Conservation (phyloP, 768 basidiomycete species). For the Amanita exitialis region DNA sequence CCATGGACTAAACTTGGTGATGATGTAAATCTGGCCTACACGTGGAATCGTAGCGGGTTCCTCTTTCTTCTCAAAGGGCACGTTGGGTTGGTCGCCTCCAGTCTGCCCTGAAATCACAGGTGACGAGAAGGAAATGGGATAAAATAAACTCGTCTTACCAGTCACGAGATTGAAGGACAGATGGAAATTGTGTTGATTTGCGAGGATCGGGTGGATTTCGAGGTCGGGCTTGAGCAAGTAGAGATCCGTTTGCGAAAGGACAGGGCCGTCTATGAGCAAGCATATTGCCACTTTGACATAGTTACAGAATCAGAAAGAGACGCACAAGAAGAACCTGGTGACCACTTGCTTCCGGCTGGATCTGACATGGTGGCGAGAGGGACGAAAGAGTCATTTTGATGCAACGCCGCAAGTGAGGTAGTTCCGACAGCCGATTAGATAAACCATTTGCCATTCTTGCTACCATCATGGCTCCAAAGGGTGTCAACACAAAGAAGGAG, state of each 20-base stretch:
- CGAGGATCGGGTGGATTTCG: slow-evolving; percentile 66
- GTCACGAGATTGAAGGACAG: slow-evolving; percentile 65
- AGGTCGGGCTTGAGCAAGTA: slow-evolving; percentile 66
- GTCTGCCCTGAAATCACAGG: slow-evolving; percentile 35
- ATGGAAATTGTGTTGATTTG: slow-evolving; percentile 39
- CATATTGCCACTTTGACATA: neutral
- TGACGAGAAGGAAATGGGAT: neutral
- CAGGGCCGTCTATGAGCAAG: slow-evolving; percentile 2
- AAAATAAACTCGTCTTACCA: slow-evolving; percentile 28
- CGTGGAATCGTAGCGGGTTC: slow-evolving; percentile 67
- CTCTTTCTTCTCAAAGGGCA: slow-evolving; percentile 41
- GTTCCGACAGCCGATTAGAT: slow-evolving; percentile 14
- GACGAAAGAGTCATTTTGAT: neutral
- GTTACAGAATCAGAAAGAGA: neutral
- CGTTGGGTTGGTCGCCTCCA: slow-evolving; percentile 48
- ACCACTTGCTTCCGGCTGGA: slow-evolving; percentile 1
- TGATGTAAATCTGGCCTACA: slow-evolving; percentile 46
- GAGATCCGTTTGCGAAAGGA: slow-evolving; percentile 43
- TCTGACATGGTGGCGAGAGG: neutral
- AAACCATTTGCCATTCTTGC: slow-evolving; percentile 5
- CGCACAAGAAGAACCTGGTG: slow-evolving; percentile 7
- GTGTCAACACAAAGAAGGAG: slow-evolving; percentile 89
- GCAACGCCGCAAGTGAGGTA: too few relatives aligned
- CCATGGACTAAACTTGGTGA: slow-evolving; percentile 62
- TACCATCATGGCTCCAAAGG: slow-evolving; percentile 71